These are phyloP conservation scores for Pontederia crassipes DNA, from an alignment of 176 grass and related monocot genomes.

Conservation along the genomic window DNA sequence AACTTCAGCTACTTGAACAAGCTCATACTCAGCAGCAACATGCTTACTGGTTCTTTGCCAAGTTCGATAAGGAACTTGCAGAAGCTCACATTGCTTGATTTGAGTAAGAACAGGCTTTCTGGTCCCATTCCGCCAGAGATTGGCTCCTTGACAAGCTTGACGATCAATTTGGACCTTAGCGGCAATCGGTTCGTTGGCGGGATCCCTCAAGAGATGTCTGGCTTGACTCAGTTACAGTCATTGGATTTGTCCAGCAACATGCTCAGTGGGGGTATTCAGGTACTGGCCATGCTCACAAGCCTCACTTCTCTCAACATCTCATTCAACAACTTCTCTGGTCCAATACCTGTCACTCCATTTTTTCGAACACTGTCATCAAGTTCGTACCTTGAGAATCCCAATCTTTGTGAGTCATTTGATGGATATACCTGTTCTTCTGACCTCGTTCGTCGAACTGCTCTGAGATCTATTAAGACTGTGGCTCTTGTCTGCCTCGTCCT, in stretches of 20 bases:
- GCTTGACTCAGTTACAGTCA: conserved; percentile 63
- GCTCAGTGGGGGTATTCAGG: conserved; percentile 53
- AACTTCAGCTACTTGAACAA: conserved; percentile 97
- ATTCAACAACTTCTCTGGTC: conserved; percentile 84
- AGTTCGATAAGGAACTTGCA: conserved; percentile 66
- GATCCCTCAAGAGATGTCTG: conserved; percentile 63
- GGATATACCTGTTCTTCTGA: conserved; percentile 51
- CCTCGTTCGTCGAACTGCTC: conserved; percentile 41
- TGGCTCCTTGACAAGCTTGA: conserved; percentile 51
- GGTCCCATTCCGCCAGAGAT: conserved; percentile 55
- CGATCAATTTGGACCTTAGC: conserved; percentile 68
- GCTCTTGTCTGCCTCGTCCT: conserved; percentile 48
- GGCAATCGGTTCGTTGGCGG: conserved; percentile 54
- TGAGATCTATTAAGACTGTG: conserved; percentile 44
- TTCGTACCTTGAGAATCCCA: conserved; percentile 49
- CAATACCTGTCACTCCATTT: conserved; percentile 68
- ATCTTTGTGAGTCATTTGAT: conserved; percentile 61
- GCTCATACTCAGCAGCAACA: conserved; percentile 65
- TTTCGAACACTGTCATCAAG: conserved; percentile 54
- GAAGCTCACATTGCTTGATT: conserved; percentile 75
- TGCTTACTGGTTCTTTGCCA: conserved; percentile 44
- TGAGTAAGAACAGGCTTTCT: conserved; percentile 55
- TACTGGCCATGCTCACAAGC: conserved; percentile 56
- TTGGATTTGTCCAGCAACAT: conserved; percentile 57
- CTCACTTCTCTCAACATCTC: conserved; percentile 78